phyloP scores from a whole-genome alignment of 73 alveolate species.

The Blepharisma japonicum region DNA sequence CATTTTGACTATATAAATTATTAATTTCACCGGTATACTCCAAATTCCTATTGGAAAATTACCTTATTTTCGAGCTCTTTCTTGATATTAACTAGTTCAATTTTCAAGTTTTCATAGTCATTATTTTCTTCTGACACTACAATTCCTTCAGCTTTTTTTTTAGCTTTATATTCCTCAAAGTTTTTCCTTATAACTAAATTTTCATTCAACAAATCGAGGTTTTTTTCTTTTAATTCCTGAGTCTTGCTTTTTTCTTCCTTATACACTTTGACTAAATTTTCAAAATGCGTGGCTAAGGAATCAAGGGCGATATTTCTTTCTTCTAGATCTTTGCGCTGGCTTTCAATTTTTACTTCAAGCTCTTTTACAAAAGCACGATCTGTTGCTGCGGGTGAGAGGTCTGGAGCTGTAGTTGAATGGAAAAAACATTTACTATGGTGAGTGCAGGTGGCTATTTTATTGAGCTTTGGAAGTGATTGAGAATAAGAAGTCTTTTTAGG shows the following conservation, averaged over 20 bases:
- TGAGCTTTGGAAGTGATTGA: not conserved
- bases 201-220: slow-evolving; percentile 1
- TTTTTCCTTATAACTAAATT: not conserved
- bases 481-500: too few relatives aligned
- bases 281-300: not conserved
- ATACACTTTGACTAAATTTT: not conserved
- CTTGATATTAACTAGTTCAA: too few relatives aligned
- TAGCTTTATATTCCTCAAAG: not conserved
- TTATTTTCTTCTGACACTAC: too few relatives aligned
- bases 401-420: not conserved
- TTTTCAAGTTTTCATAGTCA: too few relatives aligned
- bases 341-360: slow-evolving; percentile 12
- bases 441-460: not conserved
- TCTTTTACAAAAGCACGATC: not conserved
- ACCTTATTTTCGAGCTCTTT: too few relatives aligned
- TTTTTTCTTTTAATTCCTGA: not conserved
- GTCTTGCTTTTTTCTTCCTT: slow-evolving; percentile 22
- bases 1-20: too few relatives aligned
- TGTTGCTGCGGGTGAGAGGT: not conserved
- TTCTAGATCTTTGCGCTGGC: slow-evolving; percentile 24
- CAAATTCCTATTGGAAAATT: too few relatives aligned
- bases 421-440: not conserved
- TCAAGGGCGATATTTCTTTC: not conserved
- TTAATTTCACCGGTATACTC: too few relatives aligned
- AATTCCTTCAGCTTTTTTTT: too few relatives aligned